phyloP scores from a whole-genome alignment of 1,284 basidiomycete species.

The Ganoderma resinaceum region DNA sequence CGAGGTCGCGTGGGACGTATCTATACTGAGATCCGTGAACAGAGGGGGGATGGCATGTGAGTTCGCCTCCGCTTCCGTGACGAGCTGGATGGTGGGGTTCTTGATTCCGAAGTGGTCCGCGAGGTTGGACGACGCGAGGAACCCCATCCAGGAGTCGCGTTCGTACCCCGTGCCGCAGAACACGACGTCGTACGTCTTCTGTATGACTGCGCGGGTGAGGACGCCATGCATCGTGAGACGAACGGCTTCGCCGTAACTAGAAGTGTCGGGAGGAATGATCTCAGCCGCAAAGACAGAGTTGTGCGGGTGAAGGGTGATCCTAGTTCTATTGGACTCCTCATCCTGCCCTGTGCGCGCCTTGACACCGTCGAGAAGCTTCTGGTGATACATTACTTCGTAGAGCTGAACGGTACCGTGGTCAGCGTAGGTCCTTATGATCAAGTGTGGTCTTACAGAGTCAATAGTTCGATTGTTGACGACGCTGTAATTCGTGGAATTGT shows the following conservation, averaged over 20 bases:
- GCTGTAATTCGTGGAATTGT: conserved; percentile 62
- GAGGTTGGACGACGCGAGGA: conserved; percentile 52
- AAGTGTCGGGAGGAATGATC: conserved; percentile 26
- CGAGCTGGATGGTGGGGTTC: conserved; percentile 35
- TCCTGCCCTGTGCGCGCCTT: conserved; percentile 40
- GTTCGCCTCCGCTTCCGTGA: conserved; percentile 31
- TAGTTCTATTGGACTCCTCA: conserved; percentile 33
- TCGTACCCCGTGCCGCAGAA: conserved; percentile 67
- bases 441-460: conserved; percentile 43
- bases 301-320: conserved; percentile 49
- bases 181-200: conserved; percentile 55
- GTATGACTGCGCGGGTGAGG: conserved; percentile 41
- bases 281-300: conserved; percentile 48
- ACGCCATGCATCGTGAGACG: conserved; percentile 48
- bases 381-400: conserved; percentile 62
- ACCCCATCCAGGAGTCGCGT: conserved; percentile 54
- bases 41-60: conserved; percentile 22
- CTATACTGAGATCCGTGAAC: conserved; percentile 25
- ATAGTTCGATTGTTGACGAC: conserved; percentile 59
- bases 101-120: conserved; percentile 51
- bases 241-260: conserved; percentile 32
- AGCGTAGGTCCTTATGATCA: not conserved
- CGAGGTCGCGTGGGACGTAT: conserved; percentile 17
- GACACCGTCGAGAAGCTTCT: conserved; percentile 55
- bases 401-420: conserved; percentile 41